These are phyloP conservation scores for Boletus sp. DNA, from an alignment of 768 basidiomycete species.

Conservation along the genomic window DNA sequence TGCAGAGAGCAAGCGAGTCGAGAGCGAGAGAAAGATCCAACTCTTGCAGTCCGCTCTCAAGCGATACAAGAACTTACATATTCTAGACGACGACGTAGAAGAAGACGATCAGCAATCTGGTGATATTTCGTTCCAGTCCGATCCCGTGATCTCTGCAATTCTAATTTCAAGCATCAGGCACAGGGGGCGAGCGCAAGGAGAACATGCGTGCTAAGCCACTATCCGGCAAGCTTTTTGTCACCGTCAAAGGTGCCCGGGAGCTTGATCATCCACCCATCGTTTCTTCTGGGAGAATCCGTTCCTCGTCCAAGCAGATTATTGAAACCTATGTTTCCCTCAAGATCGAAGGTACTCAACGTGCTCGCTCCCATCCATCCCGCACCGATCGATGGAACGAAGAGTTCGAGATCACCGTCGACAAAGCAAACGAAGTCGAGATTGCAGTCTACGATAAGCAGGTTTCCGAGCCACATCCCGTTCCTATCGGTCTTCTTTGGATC, in stretches of 20 bases:
- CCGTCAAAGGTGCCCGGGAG: constrained; percentile 87
- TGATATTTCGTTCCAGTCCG: constrained; percentile 28
- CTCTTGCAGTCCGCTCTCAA: constrained; percentile 89
- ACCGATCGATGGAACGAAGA: constrained; percentile 98
- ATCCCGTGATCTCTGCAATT: constrained; percentile 5
- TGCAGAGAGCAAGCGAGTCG: constrained; percentile 89
- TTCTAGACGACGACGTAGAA: constrained; percentile 87
- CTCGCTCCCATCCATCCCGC: constrained; percentile 87
- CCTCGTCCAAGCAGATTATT: constrained; percentile 69
- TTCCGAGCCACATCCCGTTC: constrained; percentile 75
- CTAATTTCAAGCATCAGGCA: constrained; percentile 42
- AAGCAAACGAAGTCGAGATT: constrained; percentile 97
- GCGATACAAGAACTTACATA: constrained; percentile 93
- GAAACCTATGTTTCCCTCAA: constrained; percentile 95
- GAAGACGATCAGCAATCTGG: constrained; percentile 77
- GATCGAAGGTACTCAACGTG: constrained; percentile 92
- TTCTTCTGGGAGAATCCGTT: constrained; percentile 58
- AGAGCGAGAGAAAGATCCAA: constrained; percentile 96
- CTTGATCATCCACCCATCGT: constrained; percentile 89
- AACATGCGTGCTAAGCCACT: constrained; percentile 91
- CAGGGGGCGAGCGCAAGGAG: constrained; percentile 86
- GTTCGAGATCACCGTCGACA: constrained; percentile 94
- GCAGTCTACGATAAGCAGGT: constrained; percentile 92
- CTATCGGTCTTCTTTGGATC: constrained; percentile 95
- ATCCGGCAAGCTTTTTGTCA: constrained; percentile 88